Evolutionary conservation across 2,329 filamentous ascomycete genomes (phyloP).

Genomic region (Tolypocladium tropicale): DNA sequence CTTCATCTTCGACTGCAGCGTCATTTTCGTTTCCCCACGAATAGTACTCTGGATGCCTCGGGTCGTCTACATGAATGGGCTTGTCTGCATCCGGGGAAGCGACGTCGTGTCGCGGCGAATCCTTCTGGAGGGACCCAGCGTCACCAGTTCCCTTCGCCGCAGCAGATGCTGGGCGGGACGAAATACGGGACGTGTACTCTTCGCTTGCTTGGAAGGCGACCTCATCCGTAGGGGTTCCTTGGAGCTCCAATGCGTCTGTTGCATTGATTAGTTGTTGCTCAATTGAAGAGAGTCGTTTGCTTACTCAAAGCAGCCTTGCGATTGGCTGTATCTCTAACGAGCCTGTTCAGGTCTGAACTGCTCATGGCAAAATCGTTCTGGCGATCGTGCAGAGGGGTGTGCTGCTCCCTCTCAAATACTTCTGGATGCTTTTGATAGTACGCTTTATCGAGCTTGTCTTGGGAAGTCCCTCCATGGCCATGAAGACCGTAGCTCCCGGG

Average conservation of each 20-base stretch:
- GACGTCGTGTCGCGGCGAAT: constrained; percentile 15
- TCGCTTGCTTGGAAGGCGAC: constrained; percentile 82
- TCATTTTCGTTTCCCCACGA: constrained; percentile 28
- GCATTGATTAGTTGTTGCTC: constrained; percentile 13
- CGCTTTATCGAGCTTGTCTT: constrained; percentile 78
- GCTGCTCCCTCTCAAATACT: constrained; percentile 62
- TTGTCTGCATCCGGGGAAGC: constrained; percentile 40
- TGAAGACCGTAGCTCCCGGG: constrained; percentile 90
- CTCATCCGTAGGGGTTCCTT: constrained; percentile 79
- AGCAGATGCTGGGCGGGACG: constrained; percentile 45
- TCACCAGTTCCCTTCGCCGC: constrained; percentile 25
- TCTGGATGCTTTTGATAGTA: constrained; percentile 94
- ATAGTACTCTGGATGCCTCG: constrained; percentile 25
- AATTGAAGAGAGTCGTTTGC: neutral
- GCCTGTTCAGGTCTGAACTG: constrained; percentile 80
- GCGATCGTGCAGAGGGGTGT: constrained; percentile 42
- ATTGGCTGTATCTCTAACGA: constrained; percentile 63
- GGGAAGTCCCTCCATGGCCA: constrained; percentile 66
- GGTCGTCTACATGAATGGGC: constrained; percentile 65
- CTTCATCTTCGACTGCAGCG: constrained; percentile 46
- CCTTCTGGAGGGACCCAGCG: constrained; percentile 14
- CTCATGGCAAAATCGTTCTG: constrained; percentile 72
- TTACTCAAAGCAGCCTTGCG: constrained; percentile 33
- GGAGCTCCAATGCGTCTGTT: constrained; percentile 51
- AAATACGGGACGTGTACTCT: constrained; percentile 68